These are phyloP conservation scores for Jacaranda copaia DNA, from an alignment of 257 asterid genomes.

Conservation along the genomic window DNA sequence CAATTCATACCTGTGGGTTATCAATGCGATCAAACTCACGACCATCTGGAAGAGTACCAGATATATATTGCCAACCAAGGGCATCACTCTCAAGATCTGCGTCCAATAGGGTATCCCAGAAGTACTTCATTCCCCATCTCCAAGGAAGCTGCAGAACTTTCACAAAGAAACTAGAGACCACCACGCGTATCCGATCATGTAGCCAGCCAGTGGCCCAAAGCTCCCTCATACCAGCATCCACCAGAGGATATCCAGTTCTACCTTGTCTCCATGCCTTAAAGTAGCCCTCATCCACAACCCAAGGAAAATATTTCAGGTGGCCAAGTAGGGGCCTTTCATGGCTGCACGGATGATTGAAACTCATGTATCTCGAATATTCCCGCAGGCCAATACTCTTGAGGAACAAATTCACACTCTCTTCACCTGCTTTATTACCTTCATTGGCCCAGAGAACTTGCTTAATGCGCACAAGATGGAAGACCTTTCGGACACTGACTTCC, in stretches of 20 bases:
- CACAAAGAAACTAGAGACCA: constrained; percentile 92
- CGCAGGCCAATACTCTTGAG: constrained; percentile 91
- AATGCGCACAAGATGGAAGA: constrained; percentile 84
- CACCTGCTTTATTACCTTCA: constrained; percentile 86
- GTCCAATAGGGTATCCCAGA: constrained; percentile 93
- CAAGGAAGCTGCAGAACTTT: constrained; percentile 95
- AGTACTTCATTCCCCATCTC: constrained; percentile 99
- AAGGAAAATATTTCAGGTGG: constrained; percentile 79
- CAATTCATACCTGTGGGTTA: constrained; percentile 77
- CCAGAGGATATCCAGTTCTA: constrained; percentile 92
- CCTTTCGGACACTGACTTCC: constrained; percentile 88
- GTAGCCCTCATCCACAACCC: constrained; percentile 85
- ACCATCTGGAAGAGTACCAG: constrained; percentile 89
- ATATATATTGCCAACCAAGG: constrained; percentile 96
- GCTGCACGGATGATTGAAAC: constrained; percentile 94
- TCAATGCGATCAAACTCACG: constrained; percentile 89
- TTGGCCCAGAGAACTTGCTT: constrained; percentile 91
- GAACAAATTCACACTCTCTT: constrained; percentile 91
- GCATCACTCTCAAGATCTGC: constrained; percentile 98
- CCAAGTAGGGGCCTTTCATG: constrained; percentile 91
- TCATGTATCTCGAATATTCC: constrained; percentile 91
- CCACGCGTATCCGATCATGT: constrained; percentile 89
- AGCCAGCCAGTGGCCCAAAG: constrained; percentile 98
- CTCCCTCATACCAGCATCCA: constrained; percentile 98
- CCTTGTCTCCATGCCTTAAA: constrained; percentile 98